These are phyloP conservation scores for Cymbidium sinense DNA, from an alignment of 106 monocot genomes.

Conservation along the genomic window DNA sequence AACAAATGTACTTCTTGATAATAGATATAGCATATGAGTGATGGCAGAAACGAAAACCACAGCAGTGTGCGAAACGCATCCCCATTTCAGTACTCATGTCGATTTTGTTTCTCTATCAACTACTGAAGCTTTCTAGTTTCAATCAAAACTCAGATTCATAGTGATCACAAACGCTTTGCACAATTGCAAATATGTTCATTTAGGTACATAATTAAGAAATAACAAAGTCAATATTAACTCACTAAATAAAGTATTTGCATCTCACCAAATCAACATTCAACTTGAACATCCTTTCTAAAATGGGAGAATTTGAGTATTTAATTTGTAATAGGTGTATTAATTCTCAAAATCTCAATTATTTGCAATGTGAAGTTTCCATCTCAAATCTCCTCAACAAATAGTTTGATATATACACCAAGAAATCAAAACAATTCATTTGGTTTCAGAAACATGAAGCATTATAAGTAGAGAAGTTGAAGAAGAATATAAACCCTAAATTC, in stretches of 20 bases:
- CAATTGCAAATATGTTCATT: neutral
- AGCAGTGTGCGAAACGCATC: too few species aligned
- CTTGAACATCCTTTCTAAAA: neutral
- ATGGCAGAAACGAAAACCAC: too few species aligned
- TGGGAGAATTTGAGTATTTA: neutral
- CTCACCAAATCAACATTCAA: neutral
- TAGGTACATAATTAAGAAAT: neutral
- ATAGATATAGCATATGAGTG: neutral
- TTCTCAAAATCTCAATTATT: neutral
- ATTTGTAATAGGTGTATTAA: neutral
- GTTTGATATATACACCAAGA: too few species aligned
- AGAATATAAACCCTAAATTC: slow-evolving; percentile 6
- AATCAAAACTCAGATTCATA: neutral
- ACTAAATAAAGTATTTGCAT: neutral
- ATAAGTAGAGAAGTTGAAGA: neutral
- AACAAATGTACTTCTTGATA: neutral
- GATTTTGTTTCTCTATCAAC: neutral
- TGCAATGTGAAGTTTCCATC: neutral
- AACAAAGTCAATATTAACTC: neutral
- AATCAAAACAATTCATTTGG: neutral
- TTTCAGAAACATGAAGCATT: neutral
- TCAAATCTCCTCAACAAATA: neutral
- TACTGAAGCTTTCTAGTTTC: neutral
- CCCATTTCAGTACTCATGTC: neutral
- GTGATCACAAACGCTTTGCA: neutral